Evolutionary conservation across 768 basidiomycete species (phyloP).

Genomic region (Leccinellum albellum): DNA sequence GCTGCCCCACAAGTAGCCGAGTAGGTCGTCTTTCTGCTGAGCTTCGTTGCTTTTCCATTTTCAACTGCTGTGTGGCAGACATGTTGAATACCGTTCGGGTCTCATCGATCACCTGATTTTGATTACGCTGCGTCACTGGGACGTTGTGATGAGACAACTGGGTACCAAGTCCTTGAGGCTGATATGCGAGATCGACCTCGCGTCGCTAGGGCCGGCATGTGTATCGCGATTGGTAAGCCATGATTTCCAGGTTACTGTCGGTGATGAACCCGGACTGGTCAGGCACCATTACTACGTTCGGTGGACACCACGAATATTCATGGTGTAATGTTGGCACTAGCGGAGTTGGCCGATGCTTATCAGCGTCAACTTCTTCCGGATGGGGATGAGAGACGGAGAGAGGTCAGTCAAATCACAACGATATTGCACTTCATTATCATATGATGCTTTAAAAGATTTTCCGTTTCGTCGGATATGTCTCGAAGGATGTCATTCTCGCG

Average conservation of each 20-base stretch:
- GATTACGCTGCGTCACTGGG: conserved; percentile 87
- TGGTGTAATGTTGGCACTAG: conserved; percentile 72
- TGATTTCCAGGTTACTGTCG: conserved; percentile 5
- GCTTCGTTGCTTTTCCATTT: conserved; percentile 2
- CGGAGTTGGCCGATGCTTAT: conserved; percentile 67
- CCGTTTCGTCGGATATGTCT: conserved; percentile 49
- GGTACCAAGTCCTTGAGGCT: conserved; percentile 71
- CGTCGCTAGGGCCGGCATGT: conserved; percentile 47
- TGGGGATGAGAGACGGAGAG: conserved; percentile 36
- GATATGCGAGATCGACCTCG: conserved; percentile 62
- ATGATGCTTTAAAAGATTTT: conserved; percentile 53
- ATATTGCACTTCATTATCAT: conserved; percentile 4
- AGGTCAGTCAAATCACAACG: conserved; percentile 36
- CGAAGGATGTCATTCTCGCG: conserved; percentile 56
- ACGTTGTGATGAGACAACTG: conserved; percentile 69
- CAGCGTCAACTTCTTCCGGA: conserved; percentile 28
- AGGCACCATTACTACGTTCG: conserved; percentile 59
- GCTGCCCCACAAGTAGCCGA: conserved; percentile 85
- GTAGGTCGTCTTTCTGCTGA: conserved; percentile 46
- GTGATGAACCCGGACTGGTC: conserved; percentile 9
- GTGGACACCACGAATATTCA: conserved; percentile 72
- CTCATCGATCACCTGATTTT: conserved; percentile 71
- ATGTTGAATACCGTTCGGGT: conserved; percentile 65
- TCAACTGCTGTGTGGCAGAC: conserved; percentile 43
- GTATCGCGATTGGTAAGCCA: conserved; percentile 50